A percentile compares a stretch with the other conserved stretches of the same genome.
phyloP scores from a whole-genome alignment of 1,284 basidiomycete species.

The Bondarzewia mesenterica region DNA sequence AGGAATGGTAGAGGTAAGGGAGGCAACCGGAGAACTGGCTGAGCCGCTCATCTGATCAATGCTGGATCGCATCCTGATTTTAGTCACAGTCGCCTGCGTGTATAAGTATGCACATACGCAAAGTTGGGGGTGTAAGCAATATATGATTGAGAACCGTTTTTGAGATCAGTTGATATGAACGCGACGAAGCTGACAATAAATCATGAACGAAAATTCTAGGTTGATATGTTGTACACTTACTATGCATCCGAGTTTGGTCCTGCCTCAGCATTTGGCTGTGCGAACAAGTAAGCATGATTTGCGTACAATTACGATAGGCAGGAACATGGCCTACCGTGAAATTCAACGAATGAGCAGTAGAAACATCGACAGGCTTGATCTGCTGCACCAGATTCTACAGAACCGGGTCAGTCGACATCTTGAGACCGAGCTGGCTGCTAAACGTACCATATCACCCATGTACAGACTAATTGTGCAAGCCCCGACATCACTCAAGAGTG shows the following conservation, averaged over 20 bases:
- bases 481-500: conserved; percentile 41
- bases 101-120: conserved; percentile 26
- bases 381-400: conserved; percentile 45
- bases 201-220: conserved; percentile 1
- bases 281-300: background rate
- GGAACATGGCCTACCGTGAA: conserved; percentile 32
- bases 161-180: conserved; percentile 39
- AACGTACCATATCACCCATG: conserved; percentile 40
- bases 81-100: no score
- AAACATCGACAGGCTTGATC: conserved; percentile 31
- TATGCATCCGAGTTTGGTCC: conserved; percentile 47
- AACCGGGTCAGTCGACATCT: background rate
- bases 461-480: conserved; percentile 44
- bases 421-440: background rate
- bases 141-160: conserved; percentile 29
- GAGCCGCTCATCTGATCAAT: conserved; percentile 53
- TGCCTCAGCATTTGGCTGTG: conserved; percentile 30
- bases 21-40: conserved; percentile 36
- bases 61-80: conserved; percentile 21
- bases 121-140: conserved; percentile 48
- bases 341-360: conserved; percentile 20
- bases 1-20: conserved; percentile 38
- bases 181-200: conserved; percentile 41
- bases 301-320: no score
- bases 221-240: conserved; percentile 27